These are phyloP conservation scores for Camelina laxa DNA, from an alignment of 345 rosid species.

Conservation along the genomic window DNA sequence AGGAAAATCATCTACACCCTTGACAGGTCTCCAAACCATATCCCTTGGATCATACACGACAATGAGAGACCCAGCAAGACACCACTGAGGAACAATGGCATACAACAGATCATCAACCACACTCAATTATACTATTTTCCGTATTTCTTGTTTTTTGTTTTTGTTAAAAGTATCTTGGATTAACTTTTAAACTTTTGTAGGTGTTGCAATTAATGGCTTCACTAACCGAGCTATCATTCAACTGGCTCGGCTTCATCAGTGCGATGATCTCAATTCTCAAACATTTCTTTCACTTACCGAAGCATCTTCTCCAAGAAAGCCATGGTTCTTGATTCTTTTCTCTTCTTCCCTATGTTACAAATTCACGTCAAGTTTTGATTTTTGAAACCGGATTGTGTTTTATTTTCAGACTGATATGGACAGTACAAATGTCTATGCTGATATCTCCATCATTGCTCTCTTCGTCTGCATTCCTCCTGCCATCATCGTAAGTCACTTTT, in stretches of 20 bases:
- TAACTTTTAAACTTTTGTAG: constrained; percentile 41
- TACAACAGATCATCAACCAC: constrained; percentile 7
- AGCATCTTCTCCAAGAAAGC: constrained; percentile 97
- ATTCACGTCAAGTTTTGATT: not conserved
- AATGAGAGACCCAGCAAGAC: not conserved
- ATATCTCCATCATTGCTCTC: constrained; percentile 96
- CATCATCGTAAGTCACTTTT: constrained; percentile 61
- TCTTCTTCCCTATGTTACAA: constrained; percentile 3
- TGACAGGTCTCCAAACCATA: not conserved
- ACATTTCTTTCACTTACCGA: constrained; percentile 93
- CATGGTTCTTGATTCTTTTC: constrained; percentile 67
- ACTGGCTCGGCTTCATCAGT: constrained; percentile 94
- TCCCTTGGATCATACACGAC: not conserved
- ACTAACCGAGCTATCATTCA: constrained; percentile 91
- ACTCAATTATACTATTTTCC: not conserved
- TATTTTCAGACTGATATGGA: constrained; percentile 88
- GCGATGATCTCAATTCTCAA: constrained; percentile 99
- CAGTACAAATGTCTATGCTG: constrained; percentile 92
- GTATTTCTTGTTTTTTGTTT: constrained; percentile 7
- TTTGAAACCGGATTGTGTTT: not conserved
- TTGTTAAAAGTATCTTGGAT: not conserved
- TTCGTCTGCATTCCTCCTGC: constrained; percentile 92
- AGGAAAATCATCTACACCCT: not conserved
- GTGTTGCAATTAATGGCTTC: constrained; percentile 94
- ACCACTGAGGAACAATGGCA: not conserved